Evolutionary conservation across 495 filamentous ascomycete species (phyloP).

Genomic region (Schizothecium vesticola): DNA sequence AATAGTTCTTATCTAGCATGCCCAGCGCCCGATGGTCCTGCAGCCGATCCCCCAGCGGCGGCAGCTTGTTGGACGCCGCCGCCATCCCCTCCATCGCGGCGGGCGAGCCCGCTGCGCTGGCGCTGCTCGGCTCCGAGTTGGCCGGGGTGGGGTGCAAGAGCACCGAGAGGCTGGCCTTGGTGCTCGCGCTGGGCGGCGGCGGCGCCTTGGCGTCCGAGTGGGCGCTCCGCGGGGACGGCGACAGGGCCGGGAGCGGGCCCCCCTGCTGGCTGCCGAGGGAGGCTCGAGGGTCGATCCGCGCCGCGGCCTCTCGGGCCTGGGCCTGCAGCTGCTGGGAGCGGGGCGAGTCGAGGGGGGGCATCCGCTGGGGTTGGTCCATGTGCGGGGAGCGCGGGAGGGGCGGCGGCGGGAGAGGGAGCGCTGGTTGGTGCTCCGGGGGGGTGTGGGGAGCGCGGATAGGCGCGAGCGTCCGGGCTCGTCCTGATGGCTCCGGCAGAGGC

Average conservation of each 20-base stretch:
- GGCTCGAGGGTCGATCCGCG: conserved; percentile 33
- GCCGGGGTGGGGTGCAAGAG: conserved; percentile 32
- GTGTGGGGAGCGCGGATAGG: not conserved
- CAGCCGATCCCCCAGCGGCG: not conserved
- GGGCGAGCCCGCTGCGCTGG: conserved; percentile 33
- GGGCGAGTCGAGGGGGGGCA: conserved; percentile 27
- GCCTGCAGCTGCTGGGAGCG: conserved; percentile 35
- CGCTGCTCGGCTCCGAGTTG: conserved; percentile 38
- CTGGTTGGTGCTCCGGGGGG: not conserved
- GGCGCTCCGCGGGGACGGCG: conserved; percentile 29
- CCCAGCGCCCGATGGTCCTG: conserved; percentile 61
- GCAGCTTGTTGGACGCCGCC: not conserved
- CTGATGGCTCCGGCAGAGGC: not conserved
- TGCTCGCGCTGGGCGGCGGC: conserved; percentile 11
- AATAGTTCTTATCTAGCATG: conserved; percentile 55
- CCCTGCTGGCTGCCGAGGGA: conserved; percentile 24
- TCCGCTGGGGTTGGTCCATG: conserved; percentile 15
- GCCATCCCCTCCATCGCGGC: not conserved
- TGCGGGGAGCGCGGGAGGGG: conserved; percentile 21
- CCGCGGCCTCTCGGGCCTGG: conserved; percentile 26
- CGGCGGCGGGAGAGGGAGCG: not conserved
- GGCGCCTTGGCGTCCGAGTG: conserved; percentile 16
- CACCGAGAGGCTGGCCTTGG: conserved; percentile 35
- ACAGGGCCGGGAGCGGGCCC: conserved; percentile 27
- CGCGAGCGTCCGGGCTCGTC: not conserved